phyloP scores from a whole-genome alignment of 23 red algal species.

The Rhodosorus marinus region DNA sequence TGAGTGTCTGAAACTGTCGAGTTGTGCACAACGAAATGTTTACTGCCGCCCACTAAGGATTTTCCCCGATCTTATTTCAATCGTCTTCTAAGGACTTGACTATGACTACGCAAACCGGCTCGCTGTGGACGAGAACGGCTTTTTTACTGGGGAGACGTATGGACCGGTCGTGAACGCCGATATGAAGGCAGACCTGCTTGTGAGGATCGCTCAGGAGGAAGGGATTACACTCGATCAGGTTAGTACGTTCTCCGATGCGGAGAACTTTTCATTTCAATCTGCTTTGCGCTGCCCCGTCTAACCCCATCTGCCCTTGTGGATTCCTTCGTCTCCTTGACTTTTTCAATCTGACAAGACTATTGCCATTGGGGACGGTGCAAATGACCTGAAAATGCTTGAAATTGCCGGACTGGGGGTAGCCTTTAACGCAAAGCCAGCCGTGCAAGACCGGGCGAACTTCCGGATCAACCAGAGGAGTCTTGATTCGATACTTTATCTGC shows the following conservation, averaged over 20 bases:
- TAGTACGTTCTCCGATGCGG: too few relatives aligned
- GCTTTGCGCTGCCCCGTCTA: too few relatives aligned
- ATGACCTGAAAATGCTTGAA: slow-evolving; percentile 84
- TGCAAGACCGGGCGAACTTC: slow-evolving; percentile 84
- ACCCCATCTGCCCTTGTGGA: too few relatives aligned
- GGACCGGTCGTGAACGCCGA: slow-evolving; percentile 84
- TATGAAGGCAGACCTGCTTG: slow-evolving; percentile 84
- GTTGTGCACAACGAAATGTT: too few relatives aligned
- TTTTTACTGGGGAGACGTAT: slow-evolving; percentile 68
- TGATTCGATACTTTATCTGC: slow-evolving; percentile 63
- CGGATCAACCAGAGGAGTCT: slow-evolving; percentile 68
- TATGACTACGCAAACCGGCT: slow-evolving; percentile 84
- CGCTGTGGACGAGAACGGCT: slow-evolving; percentile 56
- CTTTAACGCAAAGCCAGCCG: slow-evolving; percentile 95
- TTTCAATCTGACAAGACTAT: too few relatives aligned
- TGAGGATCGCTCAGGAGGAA: slow-evolving; percentile 91
- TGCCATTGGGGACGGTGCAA: slow-evolving; percentile 86
- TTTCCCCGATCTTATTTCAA: too few relatives aligned
- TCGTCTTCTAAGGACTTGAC: too few relatives aligned
- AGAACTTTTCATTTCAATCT: too few relatives aligned
- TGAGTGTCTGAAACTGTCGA: too few relatives aligned
- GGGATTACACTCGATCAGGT: slow-evolving; percentile 58
- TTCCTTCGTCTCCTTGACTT: too few relatives aligned
- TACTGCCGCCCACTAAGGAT: too few relatives aligned
- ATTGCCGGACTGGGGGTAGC: slow-evolving; percentile 85